Evolutionary conservation across 805 yeast genomes (phyloP), one percentile per base, ranked within the genome.

Genomic region (Saccharomycopsis fermentans): DNA sequence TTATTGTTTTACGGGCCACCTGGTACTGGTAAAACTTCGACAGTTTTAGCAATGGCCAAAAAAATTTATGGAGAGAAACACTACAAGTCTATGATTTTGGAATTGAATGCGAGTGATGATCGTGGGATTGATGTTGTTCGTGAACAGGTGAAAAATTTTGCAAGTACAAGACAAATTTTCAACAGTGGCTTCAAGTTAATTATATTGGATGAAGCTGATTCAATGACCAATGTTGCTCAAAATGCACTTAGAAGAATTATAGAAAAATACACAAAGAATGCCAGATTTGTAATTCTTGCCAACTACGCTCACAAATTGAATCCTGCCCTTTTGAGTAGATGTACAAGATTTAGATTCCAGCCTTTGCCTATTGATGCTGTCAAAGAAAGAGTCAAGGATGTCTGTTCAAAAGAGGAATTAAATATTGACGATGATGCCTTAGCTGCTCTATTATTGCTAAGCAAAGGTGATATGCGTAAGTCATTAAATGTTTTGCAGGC

Each of bases 51-150:
- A 1, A 72, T 91, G 59, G 96, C 97, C 1, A 77, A 82, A 59
- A 96, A 90, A 67, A 81, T 91, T 8, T 91, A 86, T 68, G 99
- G 99, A 2, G 73, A 78, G 17, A 81, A 82, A 63, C 77, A 80
- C 62, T 88, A 87, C 69, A 81, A 79, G 65, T 87, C 90, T 67
- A 90, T 91, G 91, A 97, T 94, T 1, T 74, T 94, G 58, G 99
- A 94, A 69, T 77, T 94, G 70, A 94, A 94, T 72, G 99, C 99
- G 3, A 86, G 95, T 3, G 99, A 94, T 71, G 99, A 94, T 70
- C 81, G 99, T 73, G 99, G 99, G 64, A 94, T 94, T 64, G 96
- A 90, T 65, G 97, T 94, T 52, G 98, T 94, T n/a, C 81, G 99
- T 63, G 94, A 94, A 67, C 97, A 90, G 72, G 90, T 94, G 75